Evolutionary conservation across 805 yeast genomes (phyloP), one percentile per base, ranked within the genome.

Genomic region (Metschnikowia cerradonensis): DNA sequence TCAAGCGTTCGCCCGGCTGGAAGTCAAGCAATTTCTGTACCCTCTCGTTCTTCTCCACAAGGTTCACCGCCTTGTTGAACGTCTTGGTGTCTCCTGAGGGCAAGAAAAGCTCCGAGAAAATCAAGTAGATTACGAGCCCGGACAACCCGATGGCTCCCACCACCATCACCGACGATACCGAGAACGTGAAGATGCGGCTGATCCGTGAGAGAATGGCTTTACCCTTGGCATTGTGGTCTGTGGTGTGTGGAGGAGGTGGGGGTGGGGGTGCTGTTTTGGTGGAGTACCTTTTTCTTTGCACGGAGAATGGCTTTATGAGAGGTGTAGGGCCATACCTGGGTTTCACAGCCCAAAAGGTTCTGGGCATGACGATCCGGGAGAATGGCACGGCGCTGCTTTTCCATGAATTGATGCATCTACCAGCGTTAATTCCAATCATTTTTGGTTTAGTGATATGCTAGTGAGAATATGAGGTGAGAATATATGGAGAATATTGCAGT

Each of bases 21-120:
- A 84, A 77, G 30, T 79, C 78, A 36, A 91, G 71, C 31, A 83
- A 65, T 55, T 74, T 70, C 58, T 83, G 83, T 3, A 86, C 84
- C 36, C 66, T 67, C 45, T 77, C 76, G 65, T 86, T 88, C 52
- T 84, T 73, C 63, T 91, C 92, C 36, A 90, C 80, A 59, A 88
- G 70, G 11, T 81, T 78, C 32, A 90, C 90, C 2, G 96, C 95
- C 59, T 89, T 80, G 70, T 91, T 90, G 73, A 91, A 91, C 2
- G 95, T 82, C 56, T 86, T 87, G 0, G 96, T 91, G 63, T 91
- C 97, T 22, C 96, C 96, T 1, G 95, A 85, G 8, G 97, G 97
- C 44, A 91, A 79, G 57, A 89, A 82, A 32, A 91, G 70, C 64
- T 91, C 97, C 10, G 85, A 76, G n/a, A 86, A 78, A 20, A 90